These are phyloP conservation scores for Meyerozyma smithsonii DNA, from an alignment of 1,139 yeast genomes.

Conservation along the genomic window DNA sequence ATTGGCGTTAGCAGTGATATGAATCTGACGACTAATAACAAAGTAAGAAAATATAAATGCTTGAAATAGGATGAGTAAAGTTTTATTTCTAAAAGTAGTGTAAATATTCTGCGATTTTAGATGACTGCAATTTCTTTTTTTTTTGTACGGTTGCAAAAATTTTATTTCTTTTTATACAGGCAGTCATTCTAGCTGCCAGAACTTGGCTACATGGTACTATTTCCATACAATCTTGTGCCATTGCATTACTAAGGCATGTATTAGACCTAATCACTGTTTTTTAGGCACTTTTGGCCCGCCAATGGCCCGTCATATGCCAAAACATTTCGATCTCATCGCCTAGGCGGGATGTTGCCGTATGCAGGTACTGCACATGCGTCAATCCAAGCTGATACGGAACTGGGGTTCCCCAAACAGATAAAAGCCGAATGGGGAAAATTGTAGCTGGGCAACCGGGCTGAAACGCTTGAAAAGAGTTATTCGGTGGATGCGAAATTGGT, in stretches of 20 bases:
- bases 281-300: too few species aligned
- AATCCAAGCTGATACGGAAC: not conserved
- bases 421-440: not conserved
- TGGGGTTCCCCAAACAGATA: constrained; percentile 1
- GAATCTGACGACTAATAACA: not conserved
- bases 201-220: too few species aligned
- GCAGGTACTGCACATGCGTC: not conserved
- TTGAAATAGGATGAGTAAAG: not conserved
- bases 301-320: too few species aligned
- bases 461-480: too few species aligned
- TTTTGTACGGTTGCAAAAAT: constrained; percentile 3
- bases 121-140: constrained; percentile 4
- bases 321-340: not conserved
- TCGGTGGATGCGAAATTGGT: too few species aligned
- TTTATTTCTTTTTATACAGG: constrained; percentile 3
- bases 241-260: too few species aligned
- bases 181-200: not conserved
- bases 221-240: too few species aligned
- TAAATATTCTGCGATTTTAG: constrained; percentile 3
- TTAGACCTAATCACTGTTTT: too few species aligned
- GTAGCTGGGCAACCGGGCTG: too few species aligned
- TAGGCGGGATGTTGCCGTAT: not conserved
- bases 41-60: not conserved
- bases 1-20: not conserved
- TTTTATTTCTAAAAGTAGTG: not conserved